Percentiles rank a stretch among this genome's conserved stretches.
phyloP scores from a whole-genome alignment of 2,329 filamentous ascomycete species.

The Aureobasidium sp. region DNA sequence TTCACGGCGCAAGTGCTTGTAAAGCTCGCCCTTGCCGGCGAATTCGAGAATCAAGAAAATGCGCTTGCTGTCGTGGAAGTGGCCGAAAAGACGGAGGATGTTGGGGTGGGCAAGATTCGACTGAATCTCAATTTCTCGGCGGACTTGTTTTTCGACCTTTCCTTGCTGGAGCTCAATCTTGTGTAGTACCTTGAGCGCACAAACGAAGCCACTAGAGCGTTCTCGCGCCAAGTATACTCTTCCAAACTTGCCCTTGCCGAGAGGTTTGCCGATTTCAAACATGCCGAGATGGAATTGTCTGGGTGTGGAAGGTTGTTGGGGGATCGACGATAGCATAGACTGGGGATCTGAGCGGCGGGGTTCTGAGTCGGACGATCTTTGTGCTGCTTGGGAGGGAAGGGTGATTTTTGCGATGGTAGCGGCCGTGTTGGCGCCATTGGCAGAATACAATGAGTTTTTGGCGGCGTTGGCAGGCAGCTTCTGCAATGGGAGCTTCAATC shows the following conservation, averaged over 20 bases:
- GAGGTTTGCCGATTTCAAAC: slow-evolving; percentile 80
- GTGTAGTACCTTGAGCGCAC: slow-evolving; percentile 75
- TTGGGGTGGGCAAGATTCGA: slow-evolving; percentile 21
- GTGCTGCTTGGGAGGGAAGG: slow-evolving; percentile 59
- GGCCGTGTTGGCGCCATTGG: slow-evolving; percentile 26
- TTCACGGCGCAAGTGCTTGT: slow-evolving; percentile 21
- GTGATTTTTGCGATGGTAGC: slow-evolving; percentile 57
- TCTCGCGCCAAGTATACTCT: slow-evolving; percentile 76
- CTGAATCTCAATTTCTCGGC: slow-evolving; percentile 21
- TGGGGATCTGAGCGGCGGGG: slow-evolving; percentile 20
- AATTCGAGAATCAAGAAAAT: slow-evolving; percentile 21
- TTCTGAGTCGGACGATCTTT: slow-evolving; percentile 37
- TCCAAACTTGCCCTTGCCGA: slow-evolving; percentile 80
- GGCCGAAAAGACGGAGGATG: slow-evolving; percentile 20
- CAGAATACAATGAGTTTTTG: slow-evolving; percentile 28
- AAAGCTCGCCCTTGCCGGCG: slow-evolving; percentile 20
- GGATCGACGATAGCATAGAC: slow-evolving; percentile 3
- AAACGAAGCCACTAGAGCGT: slow-evolving; percentile 69
- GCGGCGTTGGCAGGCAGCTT: slow-evolving; percentile 75
- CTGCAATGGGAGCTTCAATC: slow-evolving; percentile 67
- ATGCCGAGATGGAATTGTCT: slow-evolving; percentile 74
- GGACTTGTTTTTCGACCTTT: slow-evolving; percentile 62
- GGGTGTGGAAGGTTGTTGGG: slow-evolving; percentile 26
- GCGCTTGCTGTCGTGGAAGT: slow-evolving; percentile 22
- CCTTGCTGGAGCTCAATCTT: slow-evolving; percentile 73